phyloP scores from a whole-genome alignment of 2,329 filamentous ascomycete species.

The Stachybotrys chartarum region DNA sequence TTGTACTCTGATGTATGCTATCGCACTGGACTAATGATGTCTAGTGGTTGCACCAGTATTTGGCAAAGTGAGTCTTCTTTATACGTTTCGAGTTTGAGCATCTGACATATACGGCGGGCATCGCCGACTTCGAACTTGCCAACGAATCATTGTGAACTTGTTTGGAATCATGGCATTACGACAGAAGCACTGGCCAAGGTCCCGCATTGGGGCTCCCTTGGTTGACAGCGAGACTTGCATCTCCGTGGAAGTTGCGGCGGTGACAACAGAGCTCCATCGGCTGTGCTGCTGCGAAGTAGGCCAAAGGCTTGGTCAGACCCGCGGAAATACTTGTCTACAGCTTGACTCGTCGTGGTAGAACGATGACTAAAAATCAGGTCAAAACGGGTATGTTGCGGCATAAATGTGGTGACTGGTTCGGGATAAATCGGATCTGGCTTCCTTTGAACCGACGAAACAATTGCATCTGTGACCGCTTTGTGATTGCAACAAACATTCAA shows the following conservation, averaged over 20 bases:
- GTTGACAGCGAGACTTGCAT: background rate
- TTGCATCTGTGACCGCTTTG: no score
- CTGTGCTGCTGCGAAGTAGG: no score
- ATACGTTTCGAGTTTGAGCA: background rate
- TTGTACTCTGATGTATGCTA: background rate
- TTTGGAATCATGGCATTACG: background rate
- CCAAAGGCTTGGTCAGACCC: no score
- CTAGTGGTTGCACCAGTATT: background rate
- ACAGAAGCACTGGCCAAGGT: background rate
- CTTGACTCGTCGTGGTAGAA: background rate
- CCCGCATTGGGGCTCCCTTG: background rate
- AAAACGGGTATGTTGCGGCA: background rate
- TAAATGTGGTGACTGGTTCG: background rate
- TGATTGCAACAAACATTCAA: background rate
- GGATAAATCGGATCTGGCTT: background rate
- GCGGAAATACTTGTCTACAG: background rate
- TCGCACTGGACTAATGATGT: background rate
- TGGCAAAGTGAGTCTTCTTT: background rate
- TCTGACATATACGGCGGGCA: background rate
- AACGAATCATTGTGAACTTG: background rate
- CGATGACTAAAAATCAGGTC: background rate
- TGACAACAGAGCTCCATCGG: no score
- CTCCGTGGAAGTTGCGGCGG: background rate
- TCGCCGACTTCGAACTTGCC: background rate
- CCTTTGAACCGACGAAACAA: no score